phyloP scores from a whole-genome alignment of 1,284 basidiomycete genomes.

The Porodaedalea pini region DNA sequence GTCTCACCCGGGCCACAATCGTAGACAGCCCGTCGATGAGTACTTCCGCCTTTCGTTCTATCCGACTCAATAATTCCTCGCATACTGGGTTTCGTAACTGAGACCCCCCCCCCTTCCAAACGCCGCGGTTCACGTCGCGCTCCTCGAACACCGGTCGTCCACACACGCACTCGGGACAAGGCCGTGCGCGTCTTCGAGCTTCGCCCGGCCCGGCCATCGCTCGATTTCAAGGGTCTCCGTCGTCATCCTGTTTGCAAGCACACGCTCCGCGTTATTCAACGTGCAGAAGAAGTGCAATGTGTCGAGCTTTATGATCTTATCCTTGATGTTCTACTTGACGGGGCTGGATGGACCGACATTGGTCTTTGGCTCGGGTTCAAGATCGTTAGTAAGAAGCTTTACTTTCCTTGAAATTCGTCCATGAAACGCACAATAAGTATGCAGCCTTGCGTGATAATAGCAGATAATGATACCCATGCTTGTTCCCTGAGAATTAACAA shows the following conservation, averaged over 20 bases:
- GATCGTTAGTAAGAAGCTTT: constrained; percentile 11
- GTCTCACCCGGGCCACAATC: too few relatives aligned
- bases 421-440: not conserved
- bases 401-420: not conserved
- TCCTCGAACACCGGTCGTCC: constrained; percentile 80
- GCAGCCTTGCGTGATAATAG: not conserved
- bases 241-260: constrained; percentile 83
- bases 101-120: constrained; percentile 81
- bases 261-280: constrained; percentile 82
- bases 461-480: constrained; percentile 66
- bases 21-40: constrained; percentile 62
- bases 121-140: constrained; percentile 84
- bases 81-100: constrained; percentile 87
- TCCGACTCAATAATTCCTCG: constrained; percentile 63
- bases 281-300: constrained; percentile 90
- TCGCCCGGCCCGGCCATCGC: constrained; percentile 74
- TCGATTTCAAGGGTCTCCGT: constrained; percentile 82
- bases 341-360: constrained; percentile 48
- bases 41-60: constrained; percentile 78
- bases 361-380: constrained; percentile 9
- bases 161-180: constrained; percentile 56
- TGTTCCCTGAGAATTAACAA: constrained; percentile 50
- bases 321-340: constrained; percentile 89
- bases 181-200: constrained; percentile 83
- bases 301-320: constrained; percentile 83